Percentiles rank a stretch among this genome's conserved stretches.
Conservation (phyloP, 1,284 basidiomycete species). For the Ustilago lituana region DNA sequence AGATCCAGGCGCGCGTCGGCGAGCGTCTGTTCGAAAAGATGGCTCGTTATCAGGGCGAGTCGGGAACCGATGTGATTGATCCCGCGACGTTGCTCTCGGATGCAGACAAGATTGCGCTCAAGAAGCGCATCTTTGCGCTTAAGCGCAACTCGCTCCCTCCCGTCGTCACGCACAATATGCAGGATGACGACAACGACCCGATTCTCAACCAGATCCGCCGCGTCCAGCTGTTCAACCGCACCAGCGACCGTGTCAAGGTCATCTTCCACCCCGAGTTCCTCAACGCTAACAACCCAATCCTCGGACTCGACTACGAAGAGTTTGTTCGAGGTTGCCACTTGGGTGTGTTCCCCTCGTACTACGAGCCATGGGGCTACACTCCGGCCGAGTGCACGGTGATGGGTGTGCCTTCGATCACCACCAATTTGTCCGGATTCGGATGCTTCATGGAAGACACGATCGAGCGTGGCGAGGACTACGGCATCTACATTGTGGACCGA, state of each 20-base stretch:
- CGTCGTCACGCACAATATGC: constrained; percentile 97
- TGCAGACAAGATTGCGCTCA: constrained; percentile 93
- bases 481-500: constrained; percentile 88
- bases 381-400: constrained; percentile 77
- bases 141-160: constrained; percentile 92
- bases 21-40: constrained; percentile 92
- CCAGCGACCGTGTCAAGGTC: constrained; percentile 88
- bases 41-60: constrained; percentile 81
- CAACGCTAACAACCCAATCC: constrained; percentile 95
- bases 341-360: constrained; percentile 96
- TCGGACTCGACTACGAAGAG: constrained; percentile 97
- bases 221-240: constrained; percentile 88
- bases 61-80: constrained; percentile 54
- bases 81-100: constrained; percentile 77
- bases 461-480: constrained; percentile 74
- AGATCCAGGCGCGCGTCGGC: constrained; percentile 92
- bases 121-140: constrained; percentile 93
- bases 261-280: constrained; percentile 99
- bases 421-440: constrained; percentile 95
- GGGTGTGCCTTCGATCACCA: constrained; percentile 97
- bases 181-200: constrained; percentile 88
- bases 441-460: constrained; percentile 99
- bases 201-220: constrained; percentile 93
- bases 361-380: constrained; percentile 87
- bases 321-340: constrained; percentile 97